phyloP scores from a whole-genome alignment of 2,329 filamentous ascomycete species.

The Monosporascus sp. region DNA sequence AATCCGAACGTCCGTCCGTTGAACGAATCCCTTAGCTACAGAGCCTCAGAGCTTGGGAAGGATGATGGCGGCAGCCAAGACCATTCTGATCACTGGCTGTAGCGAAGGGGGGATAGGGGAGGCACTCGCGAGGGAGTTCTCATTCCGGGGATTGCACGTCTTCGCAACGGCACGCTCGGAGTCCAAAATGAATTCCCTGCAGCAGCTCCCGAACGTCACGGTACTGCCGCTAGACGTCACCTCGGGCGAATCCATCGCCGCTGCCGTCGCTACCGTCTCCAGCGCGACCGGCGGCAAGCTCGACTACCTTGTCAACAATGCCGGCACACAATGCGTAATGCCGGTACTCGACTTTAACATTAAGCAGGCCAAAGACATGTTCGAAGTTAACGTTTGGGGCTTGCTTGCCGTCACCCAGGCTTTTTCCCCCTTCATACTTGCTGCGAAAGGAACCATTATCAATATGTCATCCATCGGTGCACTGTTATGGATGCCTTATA shows the following conservation, averaged over 20 bases:
- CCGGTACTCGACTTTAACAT: constrained; percentile 3
- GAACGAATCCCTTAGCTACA: too few relatives aligned
- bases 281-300: background rate
- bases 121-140: background rate
- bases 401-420: constrained; percentile 5
- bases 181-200: background rate
- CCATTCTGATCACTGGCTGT: background rate
- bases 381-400: constrained; percentile 5
- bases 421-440: constrained; percentile 4
- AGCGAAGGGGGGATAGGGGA: background rate
- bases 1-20: too few relatives aligned
- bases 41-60: too few relatives aligned
- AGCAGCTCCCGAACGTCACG: background rate
- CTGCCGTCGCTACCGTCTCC: background rate
- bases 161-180: background rate
- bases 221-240: constrained; percentile 3
- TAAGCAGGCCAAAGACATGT: background rate
- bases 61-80: background rate
- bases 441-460: background rate
- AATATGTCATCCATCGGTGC: background rate
- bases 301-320: constrained; percentile 8
- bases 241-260: background rate
- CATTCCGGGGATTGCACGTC: background rate
- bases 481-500: background rate
- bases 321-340: constrained; percentile 3